These are phyloP conservation scores for Brassica cretica DNA, from an alignment of 345 rosid species.

Conservation along the genomic window DNA sequence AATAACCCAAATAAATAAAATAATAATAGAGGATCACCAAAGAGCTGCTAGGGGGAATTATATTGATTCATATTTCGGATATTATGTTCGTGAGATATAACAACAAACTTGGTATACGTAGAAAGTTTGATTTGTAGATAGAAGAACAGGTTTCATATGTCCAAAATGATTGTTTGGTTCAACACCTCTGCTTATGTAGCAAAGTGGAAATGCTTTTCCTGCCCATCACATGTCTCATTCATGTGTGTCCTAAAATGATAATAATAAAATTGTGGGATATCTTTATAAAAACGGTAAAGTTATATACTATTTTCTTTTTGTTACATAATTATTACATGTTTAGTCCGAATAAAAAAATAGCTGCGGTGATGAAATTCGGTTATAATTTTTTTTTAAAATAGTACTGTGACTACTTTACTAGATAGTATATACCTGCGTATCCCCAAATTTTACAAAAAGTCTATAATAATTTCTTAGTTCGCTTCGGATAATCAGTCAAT, in stretches of 20 bases:
- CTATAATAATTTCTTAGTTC: neutral
- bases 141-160: constrained; percentile 17
- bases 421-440: neutral
- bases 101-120: constrained; percentile 9
- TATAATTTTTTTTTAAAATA: no score
- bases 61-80: neutral
- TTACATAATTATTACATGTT: neutral
- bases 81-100: constrained; percentile 11
- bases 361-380: no score
- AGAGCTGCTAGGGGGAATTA: constrained; percentile 5
- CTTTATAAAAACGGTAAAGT: neutral
- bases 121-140: constrained; percentile 27
- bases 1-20: neutral
- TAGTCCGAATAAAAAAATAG: neutral
- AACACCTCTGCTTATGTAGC: constrained; percentile 1
- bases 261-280: neutral
- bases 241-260: constrained; percentile 27
- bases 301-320: neutral
- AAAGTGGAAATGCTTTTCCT: constrained; percentile 21
- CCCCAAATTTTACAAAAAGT: neutral
- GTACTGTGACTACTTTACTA: neutral
- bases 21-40: neutral
- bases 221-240: constrained; percentile 33
- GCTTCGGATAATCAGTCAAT: neutral
- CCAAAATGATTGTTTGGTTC: constrained; percentile 23